Base-by-base conservation (phyloP, 495 filamentous ascomycete genomes). In the Penicillium macrosclerotiorum region DNA sequence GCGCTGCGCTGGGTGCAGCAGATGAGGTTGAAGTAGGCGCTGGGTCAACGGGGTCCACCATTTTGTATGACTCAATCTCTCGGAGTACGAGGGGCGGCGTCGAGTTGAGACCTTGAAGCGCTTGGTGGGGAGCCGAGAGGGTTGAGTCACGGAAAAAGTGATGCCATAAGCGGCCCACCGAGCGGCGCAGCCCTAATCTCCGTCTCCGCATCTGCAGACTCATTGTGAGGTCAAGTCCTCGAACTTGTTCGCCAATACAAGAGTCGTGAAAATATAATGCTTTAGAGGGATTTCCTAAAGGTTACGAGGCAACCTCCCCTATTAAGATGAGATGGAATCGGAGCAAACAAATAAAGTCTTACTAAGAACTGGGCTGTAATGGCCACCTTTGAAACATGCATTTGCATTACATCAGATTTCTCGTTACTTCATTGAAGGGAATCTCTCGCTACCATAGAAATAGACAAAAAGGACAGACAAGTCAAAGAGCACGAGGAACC, bases 141-240 rank as follows among this genome's bases (percentile, higher is more conserved):
- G 52, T 62, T 68, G 68, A 69, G 59, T 71, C 66, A 72, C 49
- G 48, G 54, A 59, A 63, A 60, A 57, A 52, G 40, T 65, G 60
- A 68, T 69, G 66, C 64, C 66, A 67, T 65, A 69, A 68, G 62
- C 62, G 53, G 59, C 57, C 41, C 57, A 54, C 49, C 16, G 37
- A 33, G 23, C 46, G 51, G 13, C 52, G 45, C 52, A 62, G 55
- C 57, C 54, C 37, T 40, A 25, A 24, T 27, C 37, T 40, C 37
- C 37, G 16, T 24, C 38, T 41, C 38, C 38, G 38, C 38, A 41
- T 41, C 38, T 43, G 38, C 45, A 40, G 26, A 16, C 31, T 44
- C 42, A 34, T 38, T 0, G 36, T 13, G 25, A 29, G n/a, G n/a
- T 29, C 25, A 29, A 29, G 25, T 29, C 6, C n/a, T n/a, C n/a